Evolutionary conservation across 148 eudicot genomes (phyloP).

Genomic region (Dysphania ambrosioides): DNA sequence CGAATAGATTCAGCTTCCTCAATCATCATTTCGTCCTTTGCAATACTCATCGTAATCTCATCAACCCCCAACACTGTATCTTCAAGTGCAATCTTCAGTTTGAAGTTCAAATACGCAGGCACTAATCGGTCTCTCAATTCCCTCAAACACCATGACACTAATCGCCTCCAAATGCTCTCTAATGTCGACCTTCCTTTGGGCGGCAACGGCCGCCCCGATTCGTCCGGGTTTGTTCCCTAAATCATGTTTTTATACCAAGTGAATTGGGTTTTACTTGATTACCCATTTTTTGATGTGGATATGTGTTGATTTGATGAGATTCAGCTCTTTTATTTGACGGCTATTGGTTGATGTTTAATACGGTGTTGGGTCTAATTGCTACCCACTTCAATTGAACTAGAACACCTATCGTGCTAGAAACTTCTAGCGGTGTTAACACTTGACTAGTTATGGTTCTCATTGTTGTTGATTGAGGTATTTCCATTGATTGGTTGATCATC

Average conservation of each 20-base stretch:
- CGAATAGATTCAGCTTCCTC: not conserved
- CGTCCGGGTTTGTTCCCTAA: constrained; percentile 52
- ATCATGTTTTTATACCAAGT: not conserved
- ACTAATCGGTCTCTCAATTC: constrained; percentile 52
- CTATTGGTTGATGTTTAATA: not conserved
- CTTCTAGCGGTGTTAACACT: too few relatives aligned
- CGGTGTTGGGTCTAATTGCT: not conserved
- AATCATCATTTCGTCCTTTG: not conserved
- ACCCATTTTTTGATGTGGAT: not conserved
- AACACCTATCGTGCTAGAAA: too few relatives aligned
- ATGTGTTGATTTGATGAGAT: not conserved
- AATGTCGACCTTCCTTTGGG: constrained; percentile 84
- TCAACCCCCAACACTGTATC: constrained; percentile 20
- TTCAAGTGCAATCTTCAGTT: constrained; percentile 47
- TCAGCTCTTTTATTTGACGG: not conserved
- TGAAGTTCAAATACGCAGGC: constrained; percentile 69
- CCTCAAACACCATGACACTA: constrained; percentile 61
- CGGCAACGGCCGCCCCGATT: constrained; percentile 83
- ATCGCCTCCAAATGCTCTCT: constrained; percentile 67
- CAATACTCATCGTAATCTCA: constrained; percentile 8
- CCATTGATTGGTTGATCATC: too few relatives aligned
- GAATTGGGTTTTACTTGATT: not conserved
- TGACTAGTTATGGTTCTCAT: too few relatives aligned
- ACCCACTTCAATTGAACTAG: not conserved
- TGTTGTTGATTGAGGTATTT: too few relatives aligned